Percentiles rank a stretch among this genome's conserved stretches.
Evolutionary conservation across 495 filamentous ascomycete species (phyloP).

Genomic region (Aspergillus panamensis): DNA sequence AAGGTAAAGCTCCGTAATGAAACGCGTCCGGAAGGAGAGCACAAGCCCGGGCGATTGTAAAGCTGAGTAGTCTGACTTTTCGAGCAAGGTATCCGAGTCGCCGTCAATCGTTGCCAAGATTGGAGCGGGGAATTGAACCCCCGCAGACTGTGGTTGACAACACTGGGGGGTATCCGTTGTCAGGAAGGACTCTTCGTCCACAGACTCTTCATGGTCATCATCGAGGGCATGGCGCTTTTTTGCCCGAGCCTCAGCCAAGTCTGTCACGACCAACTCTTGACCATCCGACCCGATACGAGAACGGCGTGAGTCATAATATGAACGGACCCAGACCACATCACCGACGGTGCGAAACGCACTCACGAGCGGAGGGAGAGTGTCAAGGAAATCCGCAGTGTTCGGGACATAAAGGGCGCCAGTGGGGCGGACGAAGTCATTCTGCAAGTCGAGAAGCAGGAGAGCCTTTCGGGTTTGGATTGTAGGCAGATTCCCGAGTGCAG

Average conservation of each 20-base stretch:
- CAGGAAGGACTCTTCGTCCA: slow-evolving; percentile 62
- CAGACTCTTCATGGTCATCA: slow-evolving; percentile 28
- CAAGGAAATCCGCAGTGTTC: slow-evolving; percentile 62
- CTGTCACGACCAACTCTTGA: slow-evolving; percentile 39
- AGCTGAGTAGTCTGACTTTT: slow-evolving; percentile 86
- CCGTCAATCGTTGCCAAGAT: slow-evolving; percentile 54
- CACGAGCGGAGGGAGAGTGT: slow-evolving; percentile 61
- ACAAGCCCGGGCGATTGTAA: slow-evolving; percentile 72
- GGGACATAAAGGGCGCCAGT: slow-evolving; percentile 65
- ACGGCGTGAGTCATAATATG: slow-evolving; percentile 64
- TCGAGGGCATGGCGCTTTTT: slow-evolving; percentile 14
- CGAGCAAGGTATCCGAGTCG: slow-evolving; percentile 62
- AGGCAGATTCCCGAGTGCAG: slow-evolving; percentile 40
- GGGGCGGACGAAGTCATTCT: slow-evolving; percentile 82
- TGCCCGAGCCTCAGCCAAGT: slow-evolving; percentile 20
- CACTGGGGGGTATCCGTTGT: slow-evolving; percentile 52
- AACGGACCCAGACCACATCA: slow-evolving; percentile 86
- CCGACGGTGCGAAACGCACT: slow-evolving; percentile 72
- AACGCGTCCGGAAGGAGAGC: slow-evolving; percentile 63
- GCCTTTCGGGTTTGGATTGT: slow-evolving; percentile 72
- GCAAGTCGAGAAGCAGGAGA: slow-evolving; percentile 78
- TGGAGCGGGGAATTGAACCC: slow-evolving; percentile 63
- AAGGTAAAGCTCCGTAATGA: slow-evolving; percentile 89
- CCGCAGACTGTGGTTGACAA: slow-evolving; percentile 55
- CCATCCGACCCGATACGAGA: slow-evolving; percentile 44